Conservation (phyloP, 108 stramenopile species). For the Mayamaea pseudoterrestris region DNA sequence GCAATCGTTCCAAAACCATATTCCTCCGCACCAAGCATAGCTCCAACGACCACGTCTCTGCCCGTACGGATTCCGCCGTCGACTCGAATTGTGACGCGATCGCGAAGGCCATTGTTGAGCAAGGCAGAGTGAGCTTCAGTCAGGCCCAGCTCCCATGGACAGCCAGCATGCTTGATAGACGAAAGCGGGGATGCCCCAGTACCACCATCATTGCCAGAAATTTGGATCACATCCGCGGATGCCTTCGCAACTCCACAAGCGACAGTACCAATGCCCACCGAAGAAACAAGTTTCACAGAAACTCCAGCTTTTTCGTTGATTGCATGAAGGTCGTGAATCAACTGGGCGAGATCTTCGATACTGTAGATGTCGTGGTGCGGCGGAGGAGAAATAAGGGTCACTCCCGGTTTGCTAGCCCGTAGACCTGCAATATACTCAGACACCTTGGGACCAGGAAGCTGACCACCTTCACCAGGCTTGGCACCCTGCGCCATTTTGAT, state of each 20-base stretch:
- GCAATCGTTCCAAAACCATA: conserved; percentile 91
- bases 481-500: conserved; percentile 97
- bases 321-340: conserved; percentile 91
- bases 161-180: conserved; percentile 86
- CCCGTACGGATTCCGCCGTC: conserved; percentile 91
- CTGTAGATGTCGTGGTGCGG: conserved; percentile 96
- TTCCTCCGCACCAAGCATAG: conserved; percentile 90
- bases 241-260: conserved; percentile 94
- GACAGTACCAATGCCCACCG: conserved; percentile 92
- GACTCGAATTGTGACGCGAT: conserved; percentile 78
- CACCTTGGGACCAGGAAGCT: conserved; percentile 93
- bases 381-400: conserved; percentile 89
- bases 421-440: conserved; percentile 87
- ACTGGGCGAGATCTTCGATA: conserved; percentile 92
- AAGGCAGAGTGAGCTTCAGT: conserved; percentile 88
- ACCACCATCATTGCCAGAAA: conserved; percentile 88
- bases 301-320: conserved; percentile 88
- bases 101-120: conserved; percentile 74
- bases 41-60: conserved; percentile 79
- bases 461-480: conserved; percentile 95
- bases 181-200: conserved; percentile 89
- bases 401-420: conserved; percentile 82
- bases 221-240: conserved; percentile 91
- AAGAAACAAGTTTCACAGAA: conserved; percentile 94
- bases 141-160: conserved; percentile 90